Evolutionary conservation across 2,329 filamentous ascomycete species (phyloP).

Genomic region (Fonsecaea monophora): DNA sequence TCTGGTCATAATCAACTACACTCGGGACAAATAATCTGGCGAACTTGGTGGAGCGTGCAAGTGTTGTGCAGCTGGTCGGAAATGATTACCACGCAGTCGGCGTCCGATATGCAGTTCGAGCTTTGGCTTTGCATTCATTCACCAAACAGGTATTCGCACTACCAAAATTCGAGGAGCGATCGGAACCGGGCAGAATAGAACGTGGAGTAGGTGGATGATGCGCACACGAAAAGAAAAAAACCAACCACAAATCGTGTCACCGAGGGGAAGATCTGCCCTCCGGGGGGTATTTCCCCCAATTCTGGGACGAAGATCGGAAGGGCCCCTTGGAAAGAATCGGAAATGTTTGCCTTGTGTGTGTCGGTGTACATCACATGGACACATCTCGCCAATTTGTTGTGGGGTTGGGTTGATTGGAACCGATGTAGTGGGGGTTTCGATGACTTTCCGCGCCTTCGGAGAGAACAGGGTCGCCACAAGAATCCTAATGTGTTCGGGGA

Average conservation of each 20-base stretch:
- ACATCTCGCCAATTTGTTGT: background rate
- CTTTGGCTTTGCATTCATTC: background rate
- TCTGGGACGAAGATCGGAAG: background rate
- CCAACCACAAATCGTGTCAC: background rate
- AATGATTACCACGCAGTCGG: background rate
- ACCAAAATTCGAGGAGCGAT: conserved; percentile 6
- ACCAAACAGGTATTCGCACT: background rate
- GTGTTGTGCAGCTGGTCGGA: background rate
- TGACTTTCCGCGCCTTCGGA: conserved; percentile 1
- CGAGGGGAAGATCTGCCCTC: background rate
- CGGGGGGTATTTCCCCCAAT: background rate
- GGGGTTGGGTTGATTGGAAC: conserved; percentile 2
- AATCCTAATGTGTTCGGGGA: background rate
- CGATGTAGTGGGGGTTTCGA: background rate
- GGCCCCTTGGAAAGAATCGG: conserved; percentile 2
- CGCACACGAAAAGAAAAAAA: background rate
- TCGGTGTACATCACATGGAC: background rate
- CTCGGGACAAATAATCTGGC: background rate
- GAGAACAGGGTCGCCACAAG: background rate
- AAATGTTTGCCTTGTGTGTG: background rate
- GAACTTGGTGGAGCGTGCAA: background rate
- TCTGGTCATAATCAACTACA: conserved; percentile 63
- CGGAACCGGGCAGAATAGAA: background rate
- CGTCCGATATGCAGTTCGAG: background rate
- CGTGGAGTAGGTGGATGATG: background rate